These are phyloP conservation scores for Phialophora macrospora DNA, from an alignment of 2,329 filamentous ascomycete species.

Conservation along the genomic window DNA sequence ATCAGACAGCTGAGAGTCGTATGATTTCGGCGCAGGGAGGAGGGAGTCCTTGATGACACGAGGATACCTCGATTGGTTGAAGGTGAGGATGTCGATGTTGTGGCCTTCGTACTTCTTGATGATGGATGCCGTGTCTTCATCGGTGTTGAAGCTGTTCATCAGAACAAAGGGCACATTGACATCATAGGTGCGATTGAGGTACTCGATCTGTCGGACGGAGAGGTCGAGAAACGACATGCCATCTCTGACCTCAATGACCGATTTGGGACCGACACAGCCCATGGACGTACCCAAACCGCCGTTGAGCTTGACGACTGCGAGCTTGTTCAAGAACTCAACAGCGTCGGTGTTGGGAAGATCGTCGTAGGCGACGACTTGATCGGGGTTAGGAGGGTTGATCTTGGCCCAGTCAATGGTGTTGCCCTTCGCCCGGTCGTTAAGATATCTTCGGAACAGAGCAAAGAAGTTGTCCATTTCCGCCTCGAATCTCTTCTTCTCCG, in stretches of 20 bases:
- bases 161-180: constrained; percentile 98
- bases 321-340: constrained; percentile 92
- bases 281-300: constrained; percentile 99
- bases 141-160: constrained; percentile 99
- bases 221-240: constrained; percentile 99
- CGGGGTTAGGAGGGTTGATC: constrained; percentile 88
- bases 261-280: constrained; percentile 99
- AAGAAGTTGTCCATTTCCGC: constrained; percentile 99
- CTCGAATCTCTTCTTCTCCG: constrained; percentile 81
- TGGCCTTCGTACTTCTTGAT: constrained; percentile 99
- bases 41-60: constrained; percentile 98
- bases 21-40: constrained; percentile 89
- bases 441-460: constrained; percentile 93
- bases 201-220: constrained; percentile 98
- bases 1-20: constrained; percentile 84
- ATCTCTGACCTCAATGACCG: constrained; percentile 98
- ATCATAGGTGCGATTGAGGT: constrained; percentile 96
- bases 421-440: constrained; percentile 99
- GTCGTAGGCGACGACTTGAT: constrained; percentile 94
- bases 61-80: constrained; percentile 99
- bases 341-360: constrained; percentile 87
- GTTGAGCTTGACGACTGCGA: constrained; percentile 98
- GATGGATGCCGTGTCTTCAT: constrained; percentile 95
- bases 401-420: constrained; percentile 95
- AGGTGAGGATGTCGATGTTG: constrained; percentile 99